Base-by-base conservation (phyloP, 2,329 filamentous ascomycete species). In the Madurella mycetomatis region DNA sequence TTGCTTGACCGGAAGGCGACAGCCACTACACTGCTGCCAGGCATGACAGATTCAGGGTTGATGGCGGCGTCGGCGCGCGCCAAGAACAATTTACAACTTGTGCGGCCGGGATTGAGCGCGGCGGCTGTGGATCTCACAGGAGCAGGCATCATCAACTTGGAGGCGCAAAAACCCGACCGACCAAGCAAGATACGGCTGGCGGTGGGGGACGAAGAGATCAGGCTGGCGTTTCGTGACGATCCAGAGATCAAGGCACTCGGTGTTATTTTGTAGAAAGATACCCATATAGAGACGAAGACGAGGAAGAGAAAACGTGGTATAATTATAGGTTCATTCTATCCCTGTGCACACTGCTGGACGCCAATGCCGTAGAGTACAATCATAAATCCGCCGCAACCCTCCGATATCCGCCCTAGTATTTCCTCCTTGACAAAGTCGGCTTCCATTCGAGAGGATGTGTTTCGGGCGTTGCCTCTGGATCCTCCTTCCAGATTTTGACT, bases 401-500 rank as follows among this genome's bases (percentile, higher is more conserved):
- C 41, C 41, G 18, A 9, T 15, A 25, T 7, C 5, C 30, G 31
- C 37, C 17, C 44, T 78, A 90, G 67, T 81, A 94, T 70, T 92
- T 94, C 69, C 88, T 83, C 66, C 87, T 79, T 15, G 85, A 85
- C 52, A 95, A 70, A 1, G 83, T 89, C 18, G 92, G 92, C 66
- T 88, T 90, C 94, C 94, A 99, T 43, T 95, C 86, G 42, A 99
- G 72, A 2, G 94, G 94, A 72, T 97, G 91, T 1, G 88, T 88
- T 70, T 97, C 90, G 39, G 88, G 87, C 0, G 92, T 96, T 16
- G 94, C 94, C 50, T 87, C 83, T 45, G 95, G 90, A 69, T 99
- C 94, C 62, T 87, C 88, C 71, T 92, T 95, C 94, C 94, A 99
- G 54, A 99, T 84, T 81, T 99, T 97, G 70, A 96, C 80, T 85